These are phyloP conservation scores for Nigrograna mackinnonii DNA, from an alignment of 2,329 filamentous ascomycete genomes.

Conservation along the genomic window DNA sequence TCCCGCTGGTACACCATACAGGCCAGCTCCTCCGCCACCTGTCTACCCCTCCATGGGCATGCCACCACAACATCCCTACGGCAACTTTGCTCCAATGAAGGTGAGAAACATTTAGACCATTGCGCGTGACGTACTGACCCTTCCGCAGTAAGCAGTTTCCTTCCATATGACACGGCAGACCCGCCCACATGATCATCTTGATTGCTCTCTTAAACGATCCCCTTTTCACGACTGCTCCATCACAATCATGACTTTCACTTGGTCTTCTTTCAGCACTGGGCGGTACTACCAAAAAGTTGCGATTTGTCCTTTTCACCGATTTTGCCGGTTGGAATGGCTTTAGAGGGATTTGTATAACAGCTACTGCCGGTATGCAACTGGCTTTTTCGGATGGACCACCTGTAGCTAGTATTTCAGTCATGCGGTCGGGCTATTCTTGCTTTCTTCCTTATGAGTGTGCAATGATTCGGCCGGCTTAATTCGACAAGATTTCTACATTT, in stretches of 20 bases:
- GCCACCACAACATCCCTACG: conserved; percentile 64
- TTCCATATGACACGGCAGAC: too few species aligned
- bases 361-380: conserved; percentile 35
- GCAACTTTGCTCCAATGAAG: conserved; percentile 71
- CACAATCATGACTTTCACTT: conserved; percentile 37
- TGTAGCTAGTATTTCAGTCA: conserved; percentile 38
- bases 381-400: conserved; percentile 29
- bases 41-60: conserved; percentile 74
- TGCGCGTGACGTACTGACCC: conserved; percentile 14
- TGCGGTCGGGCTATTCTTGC: conserved; percentile 36
- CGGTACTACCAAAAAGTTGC: conserved; percentile 44
- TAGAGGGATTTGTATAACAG: conserved; percentile 44
- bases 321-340: conserved; percentile 32
- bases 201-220: conserved; percentile 40
- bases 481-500: conserved; percentile 32
- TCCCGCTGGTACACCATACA: conserved; percentile 91
- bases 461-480: conserved; percentile 38
- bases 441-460: conserved; percentile 37
- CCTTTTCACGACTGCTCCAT: conserved; percentile 37
- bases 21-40: conserved; percentile 82
- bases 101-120: too few species aligned
- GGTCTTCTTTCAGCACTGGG: conserved; percentile 40
- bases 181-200: too few species aligned
- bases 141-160: conserved; percentile 39
- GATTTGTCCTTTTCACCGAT: conserved; percentile 36